Base-by-base conservation (phyloP, 306 rosid species). In the Arachis stenosperma region DNA sequence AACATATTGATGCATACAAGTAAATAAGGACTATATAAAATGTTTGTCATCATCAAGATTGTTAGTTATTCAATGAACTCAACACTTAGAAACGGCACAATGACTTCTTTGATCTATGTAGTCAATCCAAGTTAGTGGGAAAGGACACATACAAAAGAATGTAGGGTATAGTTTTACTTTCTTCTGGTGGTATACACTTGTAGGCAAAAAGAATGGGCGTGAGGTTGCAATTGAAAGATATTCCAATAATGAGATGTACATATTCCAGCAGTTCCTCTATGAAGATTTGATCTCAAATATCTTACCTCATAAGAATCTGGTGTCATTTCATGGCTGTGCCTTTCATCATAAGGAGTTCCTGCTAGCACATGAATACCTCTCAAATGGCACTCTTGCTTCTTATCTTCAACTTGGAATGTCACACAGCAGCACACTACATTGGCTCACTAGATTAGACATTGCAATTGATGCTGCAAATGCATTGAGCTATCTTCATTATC, bases 391-490 rank as follows among this genome's bases (percentile, higher is more conserved):
- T 61, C 81, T 77, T 69, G 65, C 65, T 52, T 8, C 41, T 61
- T 50, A 42, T 52, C 62, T 77, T 69, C 50, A 42, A 41, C 6
- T 70, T 46, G 56, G 55, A 36, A 9, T 10, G 6, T 5, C 12
- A 9, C 67, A 46, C 22, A 40, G 22, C 14, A 9, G 14, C 2
- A 6, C 57, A 10, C 37, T 68, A 29, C 51, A 57, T 42, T 69
- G 75, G 81, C 41, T 7, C 9, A 69, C 36, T 9, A 53, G 76
- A 69, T 41, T 77, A 30, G 48, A 69, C 69, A 69, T 77, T 42
- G 76, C 76, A 8, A 77, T 77, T 69, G 76, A 77, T 50, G 51
- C 51, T 13, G 81, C 81, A 69, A 69, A 29, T 9, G 81, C 70
- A 50, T 52, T 77, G 57, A 48, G 12, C 40, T 30, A 69, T 77